A percentile compares a stretch with the other conserved stretches of the same genome.
Conservation (phyloP, 2,329 filamentous ascomycete species). For the Didymella keratinophila region DNA sequence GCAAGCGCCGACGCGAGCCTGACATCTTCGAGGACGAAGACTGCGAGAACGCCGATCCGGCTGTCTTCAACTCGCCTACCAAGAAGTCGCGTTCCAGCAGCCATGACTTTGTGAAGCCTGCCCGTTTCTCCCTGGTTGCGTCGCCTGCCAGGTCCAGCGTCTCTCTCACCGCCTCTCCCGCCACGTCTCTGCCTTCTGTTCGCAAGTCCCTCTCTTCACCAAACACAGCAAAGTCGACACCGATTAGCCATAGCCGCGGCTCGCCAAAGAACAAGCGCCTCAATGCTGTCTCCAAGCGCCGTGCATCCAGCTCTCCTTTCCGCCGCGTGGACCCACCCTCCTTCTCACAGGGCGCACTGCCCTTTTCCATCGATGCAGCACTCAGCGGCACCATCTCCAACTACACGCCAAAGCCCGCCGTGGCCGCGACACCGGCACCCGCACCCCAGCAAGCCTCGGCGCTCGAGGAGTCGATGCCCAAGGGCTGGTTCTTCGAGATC, state of each 20-base stretch:
- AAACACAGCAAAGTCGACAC: conserved; percentile 53
- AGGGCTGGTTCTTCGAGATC: conserved; percentile 88
- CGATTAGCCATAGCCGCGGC: conserved; percentile 67
- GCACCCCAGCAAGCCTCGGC: conserved; percentile 43
- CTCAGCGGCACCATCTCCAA: conserved; percentile 76
- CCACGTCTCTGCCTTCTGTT: conserved; percentile 35
- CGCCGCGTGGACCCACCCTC: conserved; percentile 75
- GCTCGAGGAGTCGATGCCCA: conserved; percentile 64
- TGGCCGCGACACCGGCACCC: conserved; percentile 47
- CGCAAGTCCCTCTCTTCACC: conserved; percentile 54
- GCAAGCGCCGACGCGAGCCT: conserved; percentile 57
- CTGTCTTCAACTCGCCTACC: conserved; percentile 57
- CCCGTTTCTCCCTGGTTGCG: conserved; percentile 50
- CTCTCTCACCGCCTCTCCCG: conserved; percentile 39
- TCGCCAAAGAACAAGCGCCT: conserved; percentile 78
- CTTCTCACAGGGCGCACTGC: conserved; percentile 62
- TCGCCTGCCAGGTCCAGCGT: conserved; percentile 35
- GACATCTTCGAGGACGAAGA: conserved; percentile 59
- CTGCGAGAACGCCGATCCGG: conserved; percentile 67
- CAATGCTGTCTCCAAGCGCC: conserved; percentile 72
- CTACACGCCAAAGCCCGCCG: conserved; percentile 60
- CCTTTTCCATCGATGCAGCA: conserved; percentile 86
- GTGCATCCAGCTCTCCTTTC: conserved; percentile 67
- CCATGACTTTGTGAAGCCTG: conserved; percentile 51
- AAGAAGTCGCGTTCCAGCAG: conserved; percentile 60